Evolutionary conservation across 1,284 basidiomycete species (phyloP).

Genomic region (Leccinum pachyderme): DNA sequence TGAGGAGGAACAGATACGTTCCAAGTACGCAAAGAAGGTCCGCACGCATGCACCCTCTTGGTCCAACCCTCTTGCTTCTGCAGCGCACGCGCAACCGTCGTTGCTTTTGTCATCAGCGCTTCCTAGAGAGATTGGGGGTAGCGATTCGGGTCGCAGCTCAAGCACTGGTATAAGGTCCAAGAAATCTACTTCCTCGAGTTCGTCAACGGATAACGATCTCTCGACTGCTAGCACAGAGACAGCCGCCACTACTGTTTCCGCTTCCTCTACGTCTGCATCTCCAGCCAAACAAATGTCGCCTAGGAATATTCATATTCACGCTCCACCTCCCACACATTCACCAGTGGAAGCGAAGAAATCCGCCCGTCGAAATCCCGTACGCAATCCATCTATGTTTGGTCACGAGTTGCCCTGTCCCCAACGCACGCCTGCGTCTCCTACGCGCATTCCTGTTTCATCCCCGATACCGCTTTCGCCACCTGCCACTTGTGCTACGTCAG

Average conservation of each 20-base stretch:
- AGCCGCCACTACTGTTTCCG: constrained; percentile 31
- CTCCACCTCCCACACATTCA: constrained; percentile 17
- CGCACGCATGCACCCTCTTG: constrained; percentile 39
- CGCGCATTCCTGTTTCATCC: constrained; percentile 34
- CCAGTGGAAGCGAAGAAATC: constrained; percentile 24
- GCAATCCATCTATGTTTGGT: constrained; percentile 36
- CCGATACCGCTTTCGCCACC: constrained; percentile 28
- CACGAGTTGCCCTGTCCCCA: constrained; percentile 32
- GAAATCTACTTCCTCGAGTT: constrained; percentile 26
- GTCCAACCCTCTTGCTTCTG: constrained; percentile 13
- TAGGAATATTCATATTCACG: constrained; percentile 18
- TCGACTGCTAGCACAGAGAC: constrained; percentile 36
- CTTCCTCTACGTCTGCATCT: constrained; percentile 17
- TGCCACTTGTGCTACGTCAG: constrained; percentile 1
- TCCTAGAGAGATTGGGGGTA: constrained; percentile 14
- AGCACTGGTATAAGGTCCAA: constrained; percentile 22
- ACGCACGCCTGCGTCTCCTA: constrained; percentile 31
- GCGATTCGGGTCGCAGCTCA: constrained; percentile 17
- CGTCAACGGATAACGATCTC: constrained; percentile 36
- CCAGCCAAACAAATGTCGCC: constrained; percentile 21
- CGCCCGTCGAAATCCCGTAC: constrained; percentile 31
- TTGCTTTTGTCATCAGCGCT: constrained; percentile 25
- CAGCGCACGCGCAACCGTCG: constrained; percentile 12
- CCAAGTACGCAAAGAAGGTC: constrained; percentile 59
- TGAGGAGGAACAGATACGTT: constrained; percentile 69